Evolutionary conservation across 108 stramenopile genomes (phyloP), one percentile per base, ranked within the genome.

Genomic region (Nannochloropsis granulata): DNA sequence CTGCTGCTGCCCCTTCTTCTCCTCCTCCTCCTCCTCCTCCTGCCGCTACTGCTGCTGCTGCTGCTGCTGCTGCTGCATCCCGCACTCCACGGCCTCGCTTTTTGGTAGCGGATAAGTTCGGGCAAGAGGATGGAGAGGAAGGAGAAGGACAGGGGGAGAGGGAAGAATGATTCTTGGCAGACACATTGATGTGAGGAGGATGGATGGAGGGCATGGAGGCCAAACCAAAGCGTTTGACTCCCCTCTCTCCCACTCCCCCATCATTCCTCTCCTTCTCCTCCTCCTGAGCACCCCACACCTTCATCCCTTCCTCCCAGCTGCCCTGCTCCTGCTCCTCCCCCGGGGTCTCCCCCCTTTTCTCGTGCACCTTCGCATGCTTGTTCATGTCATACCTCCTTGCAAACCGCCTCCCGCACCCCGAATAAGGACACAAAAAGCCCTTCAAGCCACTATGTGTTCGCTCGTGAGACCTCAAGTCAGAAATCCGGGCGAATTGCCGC

Each of bases 401-500:
- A 56, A 87, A 87, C 16, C 42, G 44, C 45, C 83, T 83, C 42
- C 83, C 83, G 43, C 86, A 87, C 23, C 43, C 82, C 44, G 81
- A 44, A 45, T 56, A 19, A 3, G 21, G 24, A 80, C 86, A 87
- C 25, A 19, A 14, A 43, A 84, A 87, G 5, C 45, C 13, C 80
- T 83, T 87, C 13, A 80, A 43, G 46, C 80, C 71, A 34, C 13
- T 26, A 34, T 87, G 86, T 21, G 82, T 87, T 12, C 86, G 83
- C 83, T 87, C 86, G 45, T 87, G 86, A 78, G 79, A 80, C n/a
- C 86, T 82, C 78, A 86, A 78, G 78, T 86, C 86, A 34, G 83
- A 83, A 43, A 86, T 80, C 24, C 86, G 86, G 13, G 86, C 86
- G 45, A 86, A 86, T 45, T 45, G 79, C 13, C 83, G 81, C 25